Conservation (phyloP, 1,284 basidiomycete genomes). For the Tylopilus sp. region DNA sequence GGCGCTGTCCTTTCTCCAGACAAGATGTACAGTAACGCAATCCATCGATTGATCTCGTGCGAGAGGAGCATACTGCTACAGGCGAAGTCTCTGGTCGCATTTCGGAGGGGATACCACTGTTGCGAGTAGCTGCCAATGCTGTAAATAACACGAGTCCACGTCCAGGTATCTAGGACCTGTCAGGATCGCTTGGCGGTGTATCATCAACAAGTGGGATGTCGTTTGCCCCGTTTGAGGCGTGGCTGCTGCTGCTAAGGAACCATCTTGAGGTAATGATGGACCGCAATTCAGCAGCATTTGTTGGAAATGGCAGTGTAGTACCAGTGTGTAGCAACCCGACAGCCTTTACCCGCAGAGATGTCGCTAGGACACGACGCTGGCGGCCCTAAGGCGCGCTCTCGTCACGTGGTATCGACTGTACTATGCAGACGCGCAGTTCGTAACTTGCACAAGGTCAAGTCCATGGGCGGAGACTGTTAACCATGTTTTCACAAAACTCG, state of each 20-base stretch:
- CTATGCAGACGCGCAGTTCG: neutral
- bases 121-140: too few species aligned
- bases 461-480: conserved; percentile 19
- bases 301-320: conserved; percentile 42
- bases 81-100: too few species aligned
- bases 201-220: conserved; percentile 44
- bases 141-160: too few species aligned
- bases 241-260: conserved; percentile 34
- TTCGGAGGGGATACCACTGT: too few species aligned
- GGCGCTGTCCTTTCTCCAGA: too few species aligned
- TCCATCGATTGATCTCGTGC: too few species aligned
- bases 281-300: too few species aligned
- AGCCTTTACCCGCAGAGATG: too few species aligned
- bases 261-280: conserved; percentile 39
- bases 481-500: conserved; percentile 41
- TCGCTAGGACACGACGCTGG: neutral
- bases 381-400: neutral
- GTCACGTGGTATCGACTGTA: conserved; percentile 17
- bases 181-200: conserved; percentile 55
- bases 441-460: conserved; percentile 4
- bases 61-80: too few species aligned
- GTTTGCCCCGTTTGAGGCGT: conserved; percentile 52
- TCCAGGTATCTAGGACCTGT: conserved; percentile 13
- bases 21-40: too few species aligned
- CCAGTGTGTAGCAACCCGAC: too few species aligned